phyloP scores from a whole-genome alignment of 2,329 filamentous ascomycete species.

The Plectosphaerella cucumerina region DNA sequence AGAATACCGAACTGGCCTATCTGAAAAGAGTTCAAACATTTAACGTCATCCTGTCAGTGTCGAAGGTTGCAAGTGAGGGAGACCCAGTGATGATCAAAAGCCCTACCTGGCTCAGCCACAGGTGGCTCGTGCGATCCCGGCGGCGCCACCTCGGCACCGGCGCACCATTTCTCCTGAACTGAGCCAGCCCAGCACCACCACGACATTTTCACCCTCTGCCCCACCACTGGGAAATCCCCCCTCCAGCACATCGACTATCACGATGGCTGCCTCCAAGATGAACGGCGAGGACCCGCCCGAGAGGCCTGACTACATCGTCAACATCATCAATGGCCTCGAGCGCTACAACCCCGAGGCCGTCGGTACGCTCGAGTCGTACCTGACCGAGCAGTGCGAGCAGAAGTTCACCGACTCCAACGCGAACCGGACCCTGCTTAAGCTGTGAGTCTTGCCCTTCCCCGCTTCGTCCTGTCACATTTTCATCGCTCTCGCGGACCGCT shows the following conservation, averaged over 20 bases:
- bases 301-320: slow-evolving; percentile 85
- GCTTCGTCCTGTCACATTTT: background rate
- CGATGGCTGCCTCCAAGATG: slow-evolving; percentile 37
- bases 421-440: slow-evolving; percentile 91
- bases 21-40: no score
- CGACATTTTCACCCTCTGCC: slow-evolving; percentile 21
- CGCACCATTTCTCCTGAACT: background rate
- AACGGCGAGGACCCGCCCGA: slow-evolving; percentile 84
- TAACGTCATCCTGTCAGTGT: no score
- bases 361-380: slow-evolving; percentile 87
- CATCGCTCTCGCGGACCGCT: slow-evolving; percentile 9
- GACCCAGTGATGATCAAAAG: no score
- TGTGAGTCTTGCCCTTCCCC: slow-evolving; percentile 64
- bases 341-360: slow-evolving; percentile 98
- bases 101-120: background rate
- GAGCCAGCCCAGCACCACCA: background rate
- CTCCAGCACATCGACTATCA: slow-evolving; percentile 4
- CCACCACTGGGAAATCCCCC: slow-evolving; percentile 34
- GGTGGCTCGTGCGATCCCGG: background rate
- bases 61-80: no score
- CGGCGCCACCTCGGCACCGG: background rate
- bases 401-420: slow-evolving; percentile 94
- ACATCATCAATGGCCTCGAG: slow-evolving; percentile 94
- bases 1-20: no score
- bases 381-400: slow-evolving; percentile 90